A percentile compares a stretch with the other conserved stretches of the same genome.
phyloP scores from a whole-genome alignment of 257 asterid genomes.

The Craterostigma plantagineum region DNA sequence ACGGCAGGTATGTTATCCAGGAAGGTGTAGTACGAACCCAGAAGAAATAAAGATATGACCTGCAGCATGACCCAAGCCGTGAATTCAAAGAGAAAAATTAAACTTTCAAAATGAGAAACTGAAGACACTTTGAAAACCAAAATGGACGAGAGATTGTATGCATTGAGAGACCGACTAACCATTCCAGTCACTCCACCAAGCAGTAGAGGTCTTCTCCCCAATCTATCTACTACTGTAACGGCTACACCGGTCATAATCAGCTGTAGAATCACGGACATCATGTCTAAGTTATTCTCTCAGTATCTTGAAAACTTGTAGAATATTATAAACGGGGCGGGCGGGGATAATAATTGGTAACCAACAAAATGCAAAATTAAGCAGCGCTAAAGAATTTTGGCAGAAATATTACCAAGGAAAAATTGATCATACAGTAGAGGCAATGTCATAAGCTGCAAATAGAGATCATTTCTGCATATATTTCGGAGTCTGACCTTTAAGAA shows the following conservation, averaged over 20 bases:
- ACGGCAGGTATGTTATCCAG: constrained; percentile 45
- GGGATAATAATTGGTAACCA: constrained; percentile 1
- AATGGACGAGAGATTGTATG: neutral
- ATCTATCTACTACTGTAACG: constrained; percentile 56
- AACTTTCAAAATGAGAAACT: too few relatives aligned
- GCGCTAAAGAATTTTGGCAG: too few relatives aligned
- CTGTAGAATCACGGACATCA: constrained; percentile 28
- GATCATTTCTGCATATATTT: constrained; percentile 2
- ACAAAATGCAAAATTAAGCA: neutral
- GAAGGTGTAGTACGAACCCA: constrained; percentile 84
- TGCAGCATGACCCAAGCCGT: constrained; percentile 23
- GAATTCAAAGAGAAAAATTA: neutral
- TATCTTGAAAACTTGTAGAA: too few relatives aligned
- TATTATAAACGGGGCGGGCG: too few relatives aligned
- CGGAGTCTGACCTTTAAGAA: constrained; percentile 52
- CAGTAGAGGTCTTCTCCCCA: constrained; percentile 92
- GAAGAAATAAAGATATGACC: constrained; percentile 64
- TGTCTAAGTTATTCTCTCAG: too few relatives aligned
- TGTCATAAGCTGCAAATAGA: constrained; percentile 1
- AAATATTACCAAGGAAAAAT: too few relatives aligned
- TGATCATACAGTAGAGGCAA: neutral
- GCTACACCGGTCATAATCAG: constrained; percentile 85
- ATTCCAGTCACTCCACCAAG: constrained; percentile 97
- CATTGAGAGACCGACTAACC: constrained; percentile 26
- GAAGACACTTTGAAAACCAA: neutral